Base-by-base conservation (phyloP, 179 eudicot genomes). In the Spinacia oleracea region DNA sequence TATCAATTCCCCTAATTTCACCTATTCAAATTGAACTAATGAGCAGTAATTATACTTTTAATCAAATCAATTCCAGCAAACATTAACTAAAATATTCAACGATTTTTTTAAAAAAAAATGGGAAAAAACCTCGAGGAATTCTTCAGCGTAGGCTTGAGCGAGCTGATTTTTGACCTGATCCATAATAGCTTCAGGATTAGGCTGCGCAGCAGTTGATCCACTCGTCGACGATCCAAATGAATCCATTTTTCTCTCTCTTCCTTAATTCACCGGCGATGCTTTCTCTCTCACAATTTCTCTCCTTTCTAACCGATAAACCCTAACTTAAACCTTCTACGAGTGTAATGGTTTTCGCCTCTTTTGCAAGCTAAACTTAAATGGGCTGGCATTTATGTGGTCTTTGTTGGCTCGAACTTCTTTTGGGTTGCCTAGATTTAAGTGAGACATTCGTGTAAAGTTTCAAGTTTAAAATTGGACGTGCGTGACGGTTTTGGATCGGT, bases 81-180 rank as follows among this genome's bases (percentile, higher is more conserved):
- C n/a, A 40, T 4, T 6, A 16, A 55, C 0, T 1, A 51, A 35
- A n/a, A 12, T n/a, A n/a, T 0, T 3, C 16, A 29, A 1, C 6
- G 1, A 27, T n/a, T n/a, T n/a, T n/a, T n/a, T n/a, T n/a, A 9
- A 5, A 2, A 14, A 50, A 23, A 10, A 16, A 1, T 27, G 12
- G 60, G 43, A 59, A 0, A 53, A 45, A 9, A 92, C 94, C 94
- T 90, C 97, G 51, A 90, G 87, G 64, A 92, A 86, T 82, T 92
- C 92, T 74, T 92, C 94, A 34, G 91, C 91, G 75, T 89, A 90
- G 45, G 94, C 94, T 80, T 90, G 94, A 45, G 90, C 94, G 64
- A 92, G 89, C 79, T 89, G 93, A 72, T 72, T 78, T 78, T 89
- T 87, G 84, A 90, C 79, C 76, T 89, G 89, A 46, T 79, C 81